Conservation (phyloP, 306 rosid species). For the Leucaena leucocephala region DNA sequence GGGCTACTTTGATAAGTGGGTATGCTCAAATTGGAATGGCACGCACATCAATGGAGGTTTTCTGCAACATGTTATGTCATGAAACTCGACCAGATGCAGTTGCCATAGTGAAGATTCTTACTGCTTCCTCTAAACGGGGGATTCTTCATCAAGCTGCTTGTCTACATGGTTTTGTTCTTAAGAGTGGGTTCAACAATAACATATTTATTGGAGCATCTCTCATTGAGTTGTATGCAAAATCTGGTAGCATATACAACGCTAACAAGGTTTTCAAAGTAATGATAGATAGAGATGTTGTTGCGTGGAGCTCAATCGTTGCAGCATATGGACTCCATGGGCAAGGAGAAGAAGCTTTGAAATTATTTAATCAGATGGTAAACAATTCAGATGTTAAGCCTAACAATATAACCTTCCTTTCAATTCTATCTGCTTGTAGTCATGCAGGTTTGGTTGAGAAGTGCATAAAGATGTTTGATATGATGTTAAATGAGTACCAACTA, state of each 20-base stretch:
- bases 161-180: slow-evolving; percentile 58
- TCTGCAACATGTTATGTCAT: slow-evolving; percentile 54
- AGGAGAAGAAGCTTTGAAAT: slow-evolving; percentile 58
- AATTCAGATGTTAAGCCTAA: slow-evolving; percentile 58
- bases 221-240: slow-evolving; percentile 74
- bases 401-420: slow-evolving; percentile 61
- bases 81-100: slow-evolving; percentile 68
- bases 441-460: slow-evolving; percentile 80
- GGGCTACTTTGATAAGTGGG: slow-evolving; percentile 74
- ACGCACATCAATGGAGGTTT: slow-evolving; percentile 57
- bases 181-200: slow-evolving; percentile 48
- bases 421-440: slow-evolving; percentile 84
- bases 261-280: slow-evolving; percentile 58
- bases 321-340: slow-evolving; percentile 79
- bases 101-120: slow-evolving; percentile 72
- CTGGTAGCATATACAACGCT: slow-evolving; percentile 62
- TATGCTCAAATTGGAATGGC: slow-evolving; percentile 70
- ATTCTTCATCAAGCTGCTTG: slow-evolving; percentile 70
- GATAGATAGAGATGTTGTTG: slow-evolving; percentile 64
- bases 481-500: slow-evolving; percentile 59
- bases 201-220: slow-evolving; percentile 70
- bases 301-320: slow-evolving; percentile 83
- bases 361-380: slow-evolving; percentile 57
- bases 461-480: slow-evolving; percentile 54
- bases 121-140: slow-evolving; percentile 65